Percentiles rank a stretch among this genome's conserved stretches.
Conservation (phyloP, 2,329 filamentous ascomycete species). For the Albophoma yamanashiensis region DNA sequence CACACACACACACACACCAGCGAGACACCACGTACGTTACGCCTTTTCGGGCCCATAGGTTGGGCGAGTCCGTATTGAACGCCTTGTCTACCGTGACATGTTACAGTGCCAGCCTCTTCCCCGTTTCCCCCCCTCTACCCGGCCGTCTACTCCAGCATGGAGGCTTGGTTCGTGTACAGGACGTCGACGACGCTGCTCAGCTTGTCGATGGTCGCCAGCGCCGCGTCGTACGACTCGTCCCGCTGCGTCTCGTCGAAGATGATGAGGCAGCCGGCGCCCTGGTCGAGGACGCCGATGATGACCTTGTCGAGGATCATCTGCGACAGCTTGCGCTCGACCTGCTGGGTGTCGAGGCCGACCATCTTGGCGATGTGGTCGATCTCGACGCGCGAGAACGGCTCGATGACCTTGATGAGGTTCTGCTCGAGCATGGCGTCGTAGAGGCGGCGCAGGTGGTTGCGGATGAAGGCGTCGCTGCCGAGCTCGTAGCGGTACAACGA, state of each 20-base stretch:
- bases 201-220: constrained; percentile 92
- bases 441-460: constrained; percentile 86
- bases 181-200: constrained; percentile 95
- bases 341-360: constrained; percentile 89
- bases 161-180: constrained; percentile 95
- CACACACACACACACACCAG: neutral
- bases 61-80: constrained; percentile 17
- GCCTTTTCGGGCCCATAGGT: constrained; percentile 1
- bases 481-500: constrained; percentile 88
- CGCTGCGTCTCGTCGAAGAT: constrained; percentile 92
- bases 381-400: constrained; percentile 95
- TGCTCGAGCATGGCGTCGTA: constrained; percentile 99
- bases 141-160: constrained; percentile 66
- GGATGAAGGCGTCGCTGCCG: constrained; percentile 89
- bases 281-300: constrained; percentile 93
- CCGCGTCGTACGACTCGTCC: constrained; percentile 89
- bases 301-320: constrained; percentile 99
- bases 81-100: constrained; percentile 19
- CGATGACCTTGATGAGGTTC: constrained; percentile 99
- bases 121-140: neutral
- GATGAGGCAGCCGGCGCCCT: constrained; percentile 94
- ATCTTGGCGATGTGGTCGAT: constrained; percentile 96
- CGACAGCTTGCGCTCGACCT: constrained; percentile 95
- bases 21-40: neutral
- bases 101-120: constrained; percentile 12